These are phyloP conservation scores for Microcyclospora tardicrescens DNA, from an alignment of 2,329 filamentous ascomycete species.

Conservation along the genomic window DNA sequence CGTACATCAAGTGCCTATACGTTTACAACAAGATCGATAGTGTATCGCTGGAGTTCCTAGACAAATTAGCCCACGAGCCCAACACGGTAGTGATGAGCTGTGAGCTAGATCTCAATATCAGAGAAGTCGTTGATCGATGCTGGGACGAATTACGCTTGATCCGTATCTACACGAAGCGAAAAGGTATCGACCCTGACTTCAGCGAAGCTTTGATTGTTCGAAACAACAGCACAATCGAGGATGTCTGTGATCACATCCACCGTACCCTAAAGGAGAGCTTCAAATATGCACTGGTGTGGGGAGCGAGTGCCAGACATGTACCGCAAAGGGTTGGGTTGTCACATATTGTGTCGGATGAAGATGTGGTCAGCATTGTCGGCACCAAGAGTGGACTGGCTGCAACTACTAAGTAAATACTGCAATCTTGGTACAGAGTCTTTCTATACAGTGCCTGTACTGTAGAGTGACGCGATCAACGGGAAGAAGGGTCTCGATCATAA, in stretches of 20 bases:
- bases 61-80: constrained; percentile 81
- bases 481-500: too few relatives aligned
- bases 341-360: constrained; percentile 61
- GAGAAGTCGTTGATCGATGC: constrained; percentile 86
- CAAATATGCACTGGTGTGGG: constrained; percentile 98
- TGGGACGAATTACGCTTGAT: constrained; percentile 90
- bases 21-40: constrained; percentile 99
- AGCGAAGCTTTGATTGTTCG: constrained; percentile 85
- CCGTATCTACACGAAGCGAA: constrained; percentile 89
- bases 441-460: too few relatives aligned
- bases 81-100: constrained; percentile 96
- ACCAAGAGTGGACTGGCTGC: constrained; percentile 25
- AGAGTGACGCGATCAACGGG: too few relatives aligned
- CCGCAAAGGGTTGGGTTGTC: constrained; percentile 82
- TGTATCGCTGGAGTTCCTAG: constrained; percentile 83
- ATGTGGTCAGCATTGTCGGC: constrained; percentile 53
- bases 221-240: constrained; percentile 77
- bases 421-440: background rate
- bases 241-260: constrained; percentile 94
- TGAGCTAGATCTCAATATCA: constrained; percentile 83
- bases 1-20: constrained; percentile 89
- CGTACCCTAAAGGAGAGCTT: constrained; percentile 93
- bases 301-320: constrained; percentile 85
- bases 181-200: constrained; percentile 83
- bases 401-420: constrained; percentile 4